These are phyloP conservation scores for Chalaropsis ovoidea DNA, from an alignment of 2,329 filamentous ascomycete genomes.

Conservation along the genomic window DNA sequence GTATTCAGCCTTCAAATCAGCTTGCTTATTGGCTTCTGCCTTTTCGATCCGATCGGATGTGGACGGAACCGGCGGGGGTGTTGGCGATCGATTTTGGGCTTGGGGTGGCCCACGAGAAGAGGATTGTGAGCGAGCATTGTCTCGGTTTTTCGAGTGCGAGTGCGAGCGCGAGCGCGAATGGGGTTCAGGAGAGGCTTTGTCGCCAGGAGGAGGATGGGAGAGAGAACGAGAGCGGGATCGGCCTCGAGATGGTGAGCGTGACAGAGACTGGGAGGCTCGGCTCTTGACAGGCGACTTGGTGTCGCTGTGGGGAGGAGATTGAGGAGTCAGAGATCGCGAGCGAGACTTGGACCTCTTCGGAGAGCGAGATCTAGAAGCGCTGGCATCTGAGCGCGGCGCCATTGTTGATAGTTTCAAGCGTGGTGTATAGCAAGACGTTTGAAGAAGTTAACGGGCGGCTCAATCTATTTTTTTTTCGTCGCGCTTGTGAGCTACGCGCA, in stretches of 20 bases:
- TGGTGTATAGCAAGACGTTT: background rate
- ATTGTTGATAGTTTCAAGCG: conserved; percentile 8
- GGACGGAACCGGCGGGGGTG: conserved; percentile 27
- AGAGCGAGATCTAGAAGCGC: conserved; percentile 11
- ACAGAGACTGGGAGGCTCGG: background rate
- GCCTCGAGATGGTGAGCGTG: conserved; percentile 18
- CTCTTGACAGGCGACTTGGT: background rate
- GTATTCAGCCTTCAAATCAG: conserved; percentile 82
- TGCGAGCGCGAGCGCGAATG: conserved; percentile 16
- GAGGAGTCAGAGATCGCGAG: conserved; percentile 10
- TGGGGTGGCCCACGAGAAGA: conserved; percentile 29
- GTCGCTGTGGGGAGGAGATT: background rate
- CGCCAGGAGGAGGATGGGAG: background rate
- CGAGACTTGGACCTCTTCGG: background rate
- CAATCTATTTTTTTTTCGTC: conserved; percentile 2
- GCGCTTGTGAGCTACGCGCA: conserved; percentile 4
- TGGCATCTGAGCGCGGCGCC: conserved; percentile 12
- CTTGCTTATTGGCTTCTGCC: conserved; percentile 76
- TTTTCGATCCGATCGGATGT: conserved; percentile 33
- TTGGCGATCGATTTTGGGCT: conserved; percentile 26
- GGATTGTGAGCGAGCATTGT: conserved; percentile 33
- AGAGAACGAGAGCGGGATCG: conserved; percentile 31
- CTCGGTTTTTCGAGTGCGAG: conserved; percentile 19
- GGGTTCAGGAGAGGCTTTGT: background rate
- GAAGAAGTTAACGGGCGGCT: background rate